A percentile compares a stretch with the other conserved stretches of the same genome.
phyloP scores from a whole-genome alignment of 768 basidiomycete genomes.

The Xerocomellus dryophilus region DNA sequence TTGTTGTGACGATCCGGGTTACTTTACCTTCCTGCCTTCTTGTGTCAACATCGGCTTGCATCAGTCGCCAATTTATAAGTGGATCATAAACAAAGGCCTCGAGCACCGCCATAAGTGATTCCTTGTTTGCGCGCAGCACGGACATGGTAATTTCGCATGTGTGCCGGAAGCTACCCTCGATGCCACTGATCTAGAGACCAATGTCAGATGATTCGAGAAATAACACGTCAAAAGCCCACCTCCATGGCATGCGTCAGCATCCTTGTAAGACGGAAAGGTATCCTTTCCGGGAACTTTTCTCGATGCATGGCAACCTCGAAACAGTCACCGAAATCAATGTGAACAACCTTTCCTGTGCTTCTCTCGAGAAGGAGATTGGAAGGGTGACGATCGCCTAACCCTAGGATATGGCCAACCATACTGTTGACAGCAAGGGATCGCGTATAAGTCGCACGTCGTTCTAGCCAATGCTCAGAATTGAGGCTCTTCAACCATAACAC shows the following conservation, averaged over 20 bases:
- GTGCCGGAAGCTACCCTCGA: slow-evolving; percentile 93
- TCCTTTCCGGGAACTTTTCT: slow-evolving; percentile 98
- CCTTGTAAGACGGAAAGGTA: slow-evolving; percentile 95
- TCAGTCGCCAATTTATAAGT: slow-evolving; percentile 93
- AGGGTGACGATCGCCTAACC: slow-evolving; percentile 96
- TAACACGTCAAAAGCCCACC: slow-evolving; percentile 41
- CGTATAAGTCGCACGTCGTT: slow-evolving; percentile 93
- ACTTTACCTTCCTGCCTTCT: slow-evolving; percentile 62
- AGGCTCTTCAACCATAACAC: slow-evolving; percentile 94
- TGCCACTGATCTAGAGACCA: slow-evolving; percentile 81
- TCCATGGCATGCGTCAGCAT: slow-evolving; percentile 99
- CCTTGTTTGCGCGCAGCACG: slow-evolving; percentile 94
- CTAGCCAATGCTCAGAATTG: slow-evolving; percentile 97
- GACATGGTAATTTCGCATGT: slow-evolving; percentile 98
- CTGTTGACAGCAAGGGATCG: slow-evolving; percentile 94
- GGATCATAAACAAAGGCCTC: slow-evolving; percentile 99
- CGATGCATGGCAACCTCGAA: slow-evolving; percentile 98
- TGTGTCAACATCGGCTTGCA: slow-evolving; percentile 77
- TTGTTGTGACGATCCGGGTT: not conserved
- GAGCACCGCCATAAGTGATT: slow-evolving; percentile 97
- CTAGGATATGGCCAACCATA: slow-evolving; percentile 98
- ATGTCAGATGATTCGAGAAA: slow-evolving; percentile 1
- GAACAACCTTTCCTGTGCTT: slow-evolving; percentile 90
- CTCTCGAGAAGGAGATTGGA: slow-evolving; percentile 92
- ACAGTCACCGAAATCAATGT: slow-evolving; percentile 97